These are phyloP conservation scores for Penicillium subrubescens DNA, from an alignment of 495 filamentous ascomycete species.

Conservation along the genomic window DNA sequence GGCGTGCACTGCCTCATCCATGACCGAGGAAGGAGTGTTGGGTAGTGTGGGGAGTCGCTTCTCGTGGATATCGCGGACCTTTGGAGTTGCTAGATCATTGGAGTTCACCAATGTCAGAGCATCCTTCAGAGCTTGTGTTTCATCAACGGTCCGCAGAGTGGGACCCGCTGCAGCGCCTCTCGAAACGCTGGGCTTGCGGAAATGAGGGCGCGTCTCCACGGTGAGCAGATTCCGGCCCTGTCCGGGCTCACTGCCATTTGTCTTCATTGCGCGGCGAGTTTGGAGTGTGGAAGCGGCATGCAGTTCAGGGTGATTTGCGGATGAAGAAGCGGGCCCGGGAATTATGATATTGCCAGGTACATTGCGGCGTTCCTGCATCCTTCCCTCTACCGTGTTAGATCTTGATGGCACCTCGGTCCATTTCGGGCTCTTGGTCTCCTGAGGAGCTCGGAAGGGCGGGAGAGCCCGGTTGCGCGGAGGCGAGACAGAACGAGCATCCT, in stretches of 20 bases:
- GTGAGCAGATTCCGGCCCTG: slow-evolving; percentile 30
- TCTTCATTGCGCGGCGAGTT: slow-evolving; percentile 37
- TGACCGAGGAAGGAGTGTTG: slow-evolving; percentile 50
- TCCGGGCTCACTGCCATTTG: slow-evolving; percentile 17
- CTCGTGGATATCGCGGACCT: slow-evolving; percentile 30
- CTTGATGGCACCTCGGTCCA: slow-evolving; percentile 8
- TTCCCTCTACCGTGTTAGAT: slow-evolving; percentile 1
- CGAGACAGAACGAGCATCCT: slow-evolving; percentile 44
- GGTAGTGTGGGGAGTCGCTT: slow-evolving; percentile 51
- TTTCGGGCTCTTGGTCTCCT: slow-evolving; percentile 14
- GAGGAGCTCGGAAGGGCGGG: slow-evolving; percentile 36
- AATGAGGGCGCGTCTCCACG: slow-evolving; percentile 28
- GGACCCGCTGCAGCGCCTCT: slow-evolving; percentile 10
- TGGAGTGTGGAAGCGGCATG: slow-evolving; percentile 33
- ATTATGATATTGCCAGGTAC: slow-evolving; percentile 22
- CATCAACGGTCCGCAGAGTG: slow-evolving; percentile 11
- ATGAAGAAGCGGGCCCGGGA: slow-evolving; percentile 11
- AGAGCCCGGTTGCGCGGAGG: slow-evolving; percentile 42
- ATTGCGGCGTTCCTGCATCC: slow-evolving; percentile 12
- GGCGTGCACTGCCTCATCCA: slow-evolving; percentile 49
- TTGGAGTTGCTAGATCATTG: slow-evolving; percentile 35
- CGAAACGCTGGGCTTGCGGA: slow-evolving; percentile 7
- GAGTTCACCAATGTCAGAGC: slow-evolving; percentile 12
- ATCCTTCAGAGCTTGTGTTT: slow-evolving; percentile 12
- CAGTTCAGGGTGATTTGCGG: slow-evolving; percentile 6